Evolutionary conservation across 768 basidiomycete species (phyloP).

Genomic region (Auricularia auricula-judae): DNA sequence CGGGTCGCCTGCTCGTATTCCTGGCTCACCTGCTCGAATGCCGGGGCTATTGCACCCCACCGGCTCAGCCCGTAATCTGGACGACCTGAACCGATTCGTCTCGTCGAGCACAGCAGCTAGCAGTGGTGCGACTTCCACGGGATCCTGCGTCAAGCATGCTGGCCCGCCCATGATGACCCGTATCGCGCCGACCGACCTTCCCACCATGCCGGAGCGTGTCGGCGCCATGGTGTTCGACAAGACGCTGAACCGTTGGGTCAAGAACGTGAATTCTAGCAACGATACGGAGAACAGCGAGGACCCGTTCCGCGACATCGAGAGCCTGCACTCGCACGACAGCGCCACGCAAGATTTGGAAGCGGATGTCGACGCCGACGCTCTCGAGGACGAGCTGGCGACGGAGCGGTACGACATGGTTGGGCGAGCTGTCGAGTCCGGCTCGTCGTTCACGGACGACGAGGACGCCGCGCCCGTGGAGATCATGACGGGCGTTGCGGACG

Average conservation of each 20-base stretch:
- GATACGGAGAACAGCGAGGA: slow-evolving; percentile 58
- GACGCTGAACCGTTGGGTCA: slow-evolving; percentile 78
- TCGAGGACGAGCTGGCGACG: slow-evolving; percentile 29
- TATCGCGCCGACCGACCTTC: slow-evolving; percentile 74
- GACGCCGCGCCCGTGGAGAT: slow-evolving; percentile 25
- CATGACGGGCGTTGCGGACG: slow-evolving; percentile 33
- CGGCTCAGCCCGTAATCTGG: slow-evolving; percentile 5
- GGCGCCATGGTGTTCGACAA: slow-evolving; percentile 86
- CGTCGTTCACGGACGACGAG: slow-evolving; percentile 35
- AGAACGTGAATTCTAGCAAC: slow-evolving; percentile 26
- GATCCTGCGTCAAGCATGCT: slow-evolving; percentile 76
- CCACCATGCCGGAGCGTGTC: slow-evolving; percentile 60
- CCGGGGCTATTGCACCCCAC: slow-evolving; percentile 15
- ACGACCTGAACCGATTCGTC: slow-evolving; percentile 77
- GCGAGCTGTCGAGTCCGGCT: slow-evolving; percentile 28
- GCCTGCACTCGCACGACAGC: slow-evolving; percentile 28
- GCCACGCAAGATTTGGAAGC: neutral
- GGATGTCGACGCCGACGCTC: slow-evolving; percentile 48
- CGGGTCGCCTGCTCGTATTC: slow-evolving; percentile 22
- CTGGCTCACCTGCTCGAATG: slow-evolving; percentile 35
- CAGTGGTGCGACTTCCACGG: slow-evolving; percentile 33
- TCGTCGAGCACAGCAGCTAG: slow-evolving; percentile 79
- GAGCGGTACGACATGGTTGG: slow-evolving; percentile 30
- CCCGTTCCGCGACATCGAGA: slow-evolving; percentile 87
- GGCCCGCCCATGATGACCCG: slow-evolving; percentile 70